phyloP scores from a whole-genome alignment of 176 grass and related monocot genomes.

The Themeda triandra region DNA sequence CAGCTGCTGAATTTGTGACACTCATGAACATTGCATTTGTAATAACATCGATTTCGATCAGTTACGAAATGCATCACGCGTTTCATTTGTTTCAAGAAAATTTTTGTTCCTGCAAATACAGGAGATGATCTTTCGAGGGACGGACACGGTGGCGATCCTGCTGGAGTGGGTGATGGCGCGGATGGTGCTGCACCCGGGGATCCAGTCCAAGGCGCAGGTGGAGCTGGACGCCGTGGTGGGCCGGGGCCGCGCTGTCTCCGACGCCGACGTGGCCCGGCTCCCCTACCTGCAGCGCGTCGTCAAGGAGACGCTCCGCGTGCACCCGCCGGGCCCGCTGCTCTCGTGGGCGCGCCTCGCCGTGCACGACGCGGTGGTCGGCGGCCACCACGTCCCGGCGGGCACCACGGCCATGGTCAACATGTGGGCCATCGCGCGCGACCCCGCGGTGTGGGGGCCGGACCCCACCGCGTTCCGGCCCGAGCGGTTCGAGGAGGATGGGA shows the following conservation, averaged over 20 bases:
- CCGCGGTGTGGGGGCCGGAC: conserved; percentile 45
- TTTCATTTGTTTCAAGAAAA: neutral
- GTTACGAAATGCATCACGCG: neutral
- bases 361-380: conserved; percentile 44
- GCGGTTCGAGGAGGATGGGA: conserved; percentile 49
- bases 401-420: conserved; percentile 87
- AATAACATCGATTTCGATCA: neutral
- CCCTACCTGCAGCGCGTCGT: conserved; percentile 55
- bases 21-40: neutral
- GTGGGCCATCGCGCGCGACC: conserved; percentile 67
- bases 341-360: conserved; percentile 72
- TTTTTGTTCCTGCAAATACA: neutral
- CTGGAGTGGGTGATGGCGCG: conserved; percentile 76
- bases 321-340: conserved; percentile 69
- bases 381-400: conserved; percentile 49
- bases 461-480: conserved; percentile 40
- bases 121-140: conserved; percentile 81
- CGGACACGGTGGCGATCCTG: conserved; percentile 62
- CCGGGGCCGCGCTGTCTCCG: conserved; percentile 16
- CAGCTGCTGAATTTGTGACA: neutral
- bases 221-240: conserved; percentile 54
- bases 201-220: conserved; percentile 49
- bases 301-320: conserved; percentile 66
- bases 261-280: conserved; percentile 41
- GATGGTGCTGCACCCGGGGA: conserved; percentile 59